phyloP scores from a whole-genome alignment of 176 grass and related monocot genomes.

The Phragmites australis region DNA sequence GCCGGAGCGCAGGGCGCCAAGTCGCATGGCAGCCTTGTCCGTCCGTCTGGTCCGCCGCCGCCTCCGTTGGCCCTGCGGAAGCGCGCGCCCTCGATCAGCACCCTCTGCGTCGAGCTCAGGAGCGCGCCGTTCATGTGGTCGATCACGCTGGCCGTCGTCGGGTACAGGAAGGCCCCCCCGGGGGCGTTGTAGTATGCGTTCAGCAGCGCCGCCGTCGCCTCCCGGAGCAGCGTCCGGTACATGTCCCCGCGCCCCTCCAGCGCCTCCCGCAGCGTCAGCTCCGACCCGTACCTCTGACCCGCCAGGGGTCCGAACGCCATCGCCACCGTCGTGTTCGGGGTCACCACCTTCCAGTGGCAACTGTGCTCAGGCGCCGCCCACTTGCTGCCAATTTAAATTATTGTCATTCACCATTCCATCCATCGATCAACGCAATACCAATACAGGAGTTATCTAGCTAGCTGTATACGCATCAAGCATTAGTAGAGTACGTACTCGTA shows the following conservation, averaged over 20 bases:
- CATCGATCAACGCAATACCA: no score
- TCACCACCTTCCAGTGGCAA: slow-evolving; percentile 77
- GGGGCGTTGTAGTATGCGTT: slow-evolving; percentile 78
- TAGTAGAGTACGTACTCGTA: slow-evolving; percentile 60
- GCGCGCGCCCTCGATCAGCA: slow-evolving; percentile 52
- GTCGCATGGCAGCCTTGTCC: slow-evolving; percentile 51
- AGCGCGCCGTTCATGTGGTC: slow-evolving; percentile 62
- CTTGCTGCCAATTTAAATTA: no score
- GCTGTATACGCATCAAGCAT: no score
- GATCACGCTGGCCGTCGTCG: slow-evolving; percentile 56
- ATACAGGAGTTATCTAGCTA: no score
- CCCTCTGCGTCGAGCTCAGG: slow-evolving; percentile 45
- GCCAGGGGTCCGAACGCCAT: slow-evolving; percentile 77
- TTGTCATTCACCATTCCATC: no score
- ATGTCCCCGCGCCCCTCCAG: slow-evolving; percentile 63
- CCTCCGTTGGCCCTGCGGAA: slow-evolving; percentile 71
- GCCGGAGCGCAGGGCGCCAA: no score
- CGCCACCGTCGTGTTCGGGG: slow-evolving; percentile 68
- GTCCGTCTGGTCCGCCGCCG: neutral
- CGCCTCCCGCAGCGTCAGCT: slow-evolving; percentile 61
- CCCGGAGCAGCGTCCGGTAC: slow-evolving; percentile 76
- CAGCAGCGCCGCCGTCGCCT: slow-evolving; percentile 74
- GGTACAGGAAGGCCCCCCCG: slow-evolving; percentile 42
- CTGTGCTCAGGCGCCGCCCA: slow-evolving; percentile 51
- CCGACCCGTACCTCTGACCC: slow-evolving; percentile 53